Evolutionary conservation across 768 basidiomycete genomes (phyloP).

Genomic region (Phallus indusiatus): DNA sequence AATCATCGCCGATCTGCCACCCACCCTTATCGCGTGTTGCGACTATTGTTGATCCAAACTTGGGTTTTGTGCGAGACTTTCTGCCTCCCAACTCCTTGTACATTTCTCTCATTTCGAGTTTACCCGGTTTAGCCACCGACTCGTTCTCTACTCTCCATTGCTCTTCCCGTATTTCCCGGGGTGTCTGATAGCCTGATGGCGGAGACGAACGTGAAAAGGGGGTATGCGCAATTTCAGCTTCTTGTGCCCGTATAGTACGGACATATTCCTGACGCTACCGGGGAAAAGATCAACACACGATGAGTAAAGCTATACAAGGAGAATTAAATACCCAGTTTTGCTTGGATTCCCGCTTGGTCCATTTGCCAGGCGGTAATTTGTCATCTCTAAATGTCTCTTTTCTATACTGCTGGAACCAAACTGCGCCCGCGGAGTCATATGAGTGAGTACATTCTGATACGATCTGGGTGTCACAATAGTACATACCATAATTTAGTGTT

Average conservation of each 20-base stretch:
- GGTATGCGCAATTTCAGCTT: slow-evolving; percentile 28
- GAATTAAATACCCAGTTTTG: slow-evolving; percentile 65
- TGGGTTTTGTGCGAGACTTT: slow-evolving; percentile 66
- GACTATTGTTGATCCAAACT: slow-evolving; percentile 28
- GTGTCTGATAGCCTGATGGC: slow-evolving; percentile 63
- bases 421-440: slow-evolving; percentile 29
- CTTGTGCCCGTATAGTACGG: slow-evolving; percentile 30
- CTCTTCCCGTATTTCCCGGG: slow-evolving; percentile 70
- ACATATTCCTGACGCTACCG: slow-evolving; percentile 42
- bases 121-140: slow-evolving; percentile 46
- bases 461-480: neutral
- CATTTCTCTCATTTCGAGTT: slow-evolving; percentile 80
- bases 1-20: slow-evolving; percentile 38
- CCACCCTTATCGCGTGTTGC: slow-evolving; percentile 69
- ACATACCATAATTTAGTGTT: slow-evolving; percentile 80
- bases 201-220: slow-evolving; percentile 32
- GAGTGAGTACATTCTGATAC: neutral
- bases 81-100: slow-evolving; percentile 87
- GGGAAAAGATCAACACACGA: slow-evolving; percentile 5
- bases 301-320: slow-evolving; percentile 9
- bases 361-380: slow-evolving; percentile 70
- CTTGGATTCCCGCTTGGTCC: slow-evolving; percentile 91
- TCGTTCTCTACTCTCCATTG: slow-evolving; percentile 56
- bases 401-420: slow-evolving; percentile 91
- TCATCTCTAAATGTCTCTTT: slow-evolving; percentile 81